Base-by-base conservation (phyloP, 257 asterid species). In the Rehmannia glutinosa region DNA sequence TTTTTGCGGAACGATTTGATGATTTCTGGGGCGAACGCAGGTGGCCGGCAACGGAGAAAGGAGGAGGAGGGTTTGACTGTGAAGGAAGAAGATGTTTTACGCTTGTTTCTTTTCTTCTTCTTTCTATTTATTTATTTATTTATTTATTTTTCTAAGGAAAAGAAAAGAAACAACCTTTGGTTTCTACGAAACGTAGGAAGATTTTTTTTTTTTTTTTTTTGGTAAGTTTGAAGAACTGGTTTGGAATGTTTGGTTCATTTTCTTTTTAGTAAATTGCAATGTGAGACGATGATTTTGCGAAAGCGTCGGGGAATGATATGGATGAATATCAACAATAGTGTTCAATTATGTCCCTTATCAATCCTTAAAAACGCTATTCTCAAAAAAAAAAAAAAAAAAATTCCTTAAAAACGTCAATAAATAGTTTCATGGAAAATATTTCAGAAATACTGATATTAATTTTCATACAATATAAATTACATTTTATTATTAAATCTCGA, bases 21-120 rank as follows among this genome's bases (percentile, higher is more conserved):
- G 53, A 38, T 54, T 39, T 27, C 46, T 41, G 49, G 61, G 38
- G 41, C 54, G 52, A 21, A 56, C 58, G 61, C n/a, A 6, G 49
- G 32, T 45, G 46, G 75, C 75, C 77, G 85, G 82, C 68, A 54
- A 66, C 30, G 64, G 78, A 73, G 73, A 74, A 77, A 64, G 4
- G 30, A 15, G 5, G 12, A 35, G 75, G 43, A 52, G 75, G 76
- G 73, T 80, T 73, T 80, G 79, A 69, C 84, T 17, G 39, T 15
- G 11, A 28, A 30, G 56, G 68, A 64, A 16, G 64, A 60, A 28
- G 39, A 49, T 23, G 38, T 32, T 64, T 61, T 30, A 46, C 74
- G 50, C 66, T 54, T 35, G 67, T 71, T 28, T 57, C 45, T 71
- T 41, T 12, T 17, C 17, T 57, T 57, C 11, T 17, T 2, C 15